These are phyloP conservation scores for Extremus antarcticus DNA, from an alignment of 495 filamentous ascomycete species.

Conservation along the genomic window DNA sequence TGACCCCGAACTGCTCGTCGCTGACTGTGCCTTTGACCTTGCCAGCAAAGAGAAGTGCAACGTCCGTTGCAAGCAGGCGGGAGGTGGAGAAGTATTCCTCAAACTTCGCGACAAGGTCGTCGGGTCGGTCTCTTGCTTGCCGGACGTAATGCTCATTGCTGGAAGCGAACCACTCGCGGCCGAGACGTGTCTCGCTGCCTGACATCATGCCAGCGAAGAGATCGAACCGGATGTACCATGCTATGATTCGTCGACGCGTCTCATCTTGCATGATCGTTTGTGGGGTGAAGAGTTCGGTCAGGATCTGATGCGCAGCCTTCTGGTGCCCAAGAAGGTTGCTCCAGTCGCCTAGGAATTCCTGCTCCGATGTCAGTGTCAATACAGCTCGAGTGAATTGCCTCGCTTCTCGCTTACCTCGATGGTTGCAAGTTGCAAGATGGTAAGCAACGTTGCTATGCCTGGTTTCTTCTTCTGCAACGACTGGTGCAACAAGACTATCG, in stretches of 20 bases:
- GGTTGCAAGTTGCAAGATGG: conserved; percentile 82
- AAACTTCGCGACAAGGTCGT: conserved; percentile 53
- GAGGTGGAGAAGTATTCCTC: conserved; percentile 52
- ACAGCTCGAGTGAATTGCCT: neutral
- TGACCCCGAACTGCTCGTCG: conserved; percentile 50
- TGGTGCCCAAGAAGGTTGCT: conserved; percentile 85
- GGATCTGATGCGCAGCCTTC: conserved; percentile 72
- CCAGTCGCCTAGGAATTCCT: conserved; percentile 96
- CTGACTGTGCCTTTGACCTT: conserved; percentile 51
- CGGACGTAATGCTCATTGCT: conserved; percentile 51
- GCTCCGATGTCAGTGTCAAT: conserved; percentile 23
- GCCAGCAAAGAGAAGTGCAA: conserved; percentile 64
- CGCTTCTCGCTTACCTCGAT: conserved; percentile 66
- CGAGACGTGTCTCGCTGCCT: conserved; percentile 60
- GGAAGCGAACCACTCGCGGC: conserved; percentile 68
- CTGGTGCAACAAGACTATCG: conserved; percentile 61
- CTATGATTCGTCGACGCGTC: conserved; percentile 57
- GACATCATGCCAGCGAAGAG: conserved; percentile 74
- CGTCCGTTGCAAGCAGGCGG: conserved; percentile 67
- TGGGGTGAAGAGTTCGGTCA: conserved; percentile 67
- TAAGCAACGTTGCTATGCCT: conserved; percentile 65
- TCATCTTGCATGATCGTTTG: conserved; percentile 60
- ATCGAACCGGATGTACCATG: conserved; percentile 87
- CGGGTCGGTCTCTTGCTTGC: conserved; percentile 48
- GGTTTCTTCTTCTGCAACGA: conserved; percentile 61